Evolutionary conservation across 1,139 yeast genomes (phyloP), one percentile per base, ranked within the genome.

Genomic region (Pichia sp.): DNA sequence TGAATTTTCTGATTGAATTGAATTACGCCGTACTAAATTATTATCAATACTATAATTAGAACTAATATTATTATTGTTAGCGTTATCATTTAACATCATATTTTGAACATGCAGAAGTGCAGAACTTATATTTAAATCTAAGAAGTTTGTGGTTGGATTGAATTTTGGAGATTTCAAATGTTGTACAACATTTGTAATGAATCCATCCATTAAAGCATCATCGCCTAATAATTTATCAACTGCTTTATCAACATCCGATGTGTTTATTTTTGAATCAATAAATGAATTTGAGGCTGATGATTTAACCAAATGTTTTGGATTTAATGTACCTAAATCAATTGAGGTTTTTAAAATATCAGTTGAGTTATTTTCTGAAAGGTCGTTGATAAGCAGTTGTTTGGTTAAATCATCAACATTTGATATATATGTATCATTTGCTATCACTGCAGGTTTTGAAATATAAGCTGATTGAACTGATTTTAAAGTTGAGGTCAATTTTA

Each of bases 111-210:
- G 54, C 25, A 22, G 44, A 22, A 53, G 18, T 5, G 55, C 57
- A 7, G 45, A 46, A 42, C 44, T 48, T 5, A 58, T 48, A 31
- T 53, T 43, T 14, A 48, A 42, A 48, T 58, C 61, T 27, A 58
- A 36, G 8, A 47, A 39, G 33, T 48, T 56, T 5, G 52, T 16
- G 6, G 43, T 45, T 9, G 65, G 63, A 36, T 52, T 44, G 36
- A 57, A 62, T 7, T 46, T 34, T 3, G 64, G 60, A 1, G 66
- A 62, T 31, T 51, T 50, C 4, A 62, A 47, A 48, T 56, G 61
- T 14, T 57, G 54, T 2, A 57, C 56, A 14, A 62, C 52, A 33
- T 53, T 56, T 6, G 34, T 25, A 1, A 58, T 39, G 13, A 58
- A 53, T 19, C 45, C 41, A 43, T 53, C 48, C 47, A 52, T 25